Evolutionary conservation across 2,329 filamentous ascomycete species (phyloP).

Genomic region (Endothia cerciana): DNA sequence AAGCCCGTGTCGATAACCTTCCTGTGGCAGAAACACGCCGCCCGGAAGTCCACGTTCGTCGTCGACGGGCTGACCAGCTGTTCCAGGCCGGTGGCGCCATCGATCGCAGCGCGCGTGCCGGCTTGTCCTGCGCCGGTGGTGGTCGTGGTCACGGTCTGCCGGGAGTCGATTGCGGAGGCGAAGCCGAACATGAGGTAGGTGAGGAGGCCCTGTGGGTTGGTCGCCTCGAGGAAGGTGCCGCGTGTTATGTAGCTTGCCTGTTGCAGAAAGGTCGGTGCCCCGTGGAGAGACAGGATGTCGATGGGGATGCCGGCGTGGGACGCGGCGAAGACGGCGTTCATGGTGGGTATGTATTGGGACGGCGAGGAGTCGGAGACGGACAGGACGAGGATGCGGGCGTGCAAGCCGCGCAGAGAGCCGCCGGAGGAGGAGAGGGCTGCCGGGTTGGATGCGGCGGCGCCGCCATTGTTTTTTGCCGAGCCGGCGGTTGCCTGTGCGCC

Average conservation of each 20-base stretch:
- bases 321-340: constrained; percentile 97
- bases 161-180: constrained; percentile 64
- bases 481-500: constrained; percentile 40
- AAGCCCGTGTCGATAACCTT: constrained; percentile 89
- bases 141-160: constrained; percentile 41
- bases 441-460: constrained; percentile 38
- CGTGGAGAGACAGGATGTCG: constrained; percentile 85
- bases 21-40: constrained; percentile 97
- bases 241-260: constrained; percentile 74
- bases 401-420: constrained; percentile 55
- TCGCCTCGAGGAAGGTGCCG: constrained; percentile 58
- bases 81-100: constrained; percentile 34
- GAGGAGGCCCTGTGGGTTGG: constrained; percentile 71
- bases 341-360: constrained; percentile 94
- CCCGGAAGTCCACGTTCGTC: constrained; percentile 90
- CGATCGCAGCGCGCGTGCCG: constrained; percentile 52
- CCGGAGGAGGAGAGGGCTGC: constrained; percentile 38
- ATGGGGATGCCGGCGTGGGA: constrained; percentile 87
- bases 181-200: constrained; percentile 96
- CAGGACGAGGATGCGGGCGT: constrained; percentile 84
- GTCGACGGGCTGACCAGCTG: constrained; percentile 79
- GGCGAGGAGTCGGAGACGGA: constrained; percentile 86
- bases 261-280: constrained; percentile 88
- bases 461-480: constrained; percentile 31
- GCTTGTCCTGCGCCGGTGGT: constrained; percentile 31